These are phyloP conservation scores for Phytophthora hibernalis DNA, from an alignment of 352 stramenopile species.

Conservation along the genomic window DNA sequence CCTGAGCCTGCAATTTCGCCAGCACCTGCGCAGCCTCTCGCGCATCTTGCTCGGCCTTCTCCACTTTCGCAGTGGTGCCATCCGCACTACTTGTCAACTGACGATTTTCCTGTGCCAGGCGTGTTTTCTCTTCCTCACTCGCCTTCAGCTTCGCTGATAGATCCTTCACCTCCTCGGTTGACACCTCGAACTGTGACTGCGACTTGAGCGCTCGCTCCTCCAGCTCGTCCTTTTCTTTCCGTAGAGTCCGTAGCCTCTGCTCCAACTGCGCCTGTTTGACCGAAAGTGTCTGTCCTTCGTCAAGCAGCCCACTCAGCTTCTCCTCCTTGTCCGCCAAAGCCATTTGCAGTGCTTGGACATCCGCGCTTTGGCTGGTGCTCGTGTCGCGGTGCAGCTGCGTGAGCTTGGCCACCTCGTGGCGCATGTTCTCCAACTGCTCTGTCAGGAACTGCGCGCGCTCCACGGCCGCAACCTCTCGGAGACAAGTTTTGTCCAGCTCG, in stretches of 20 bases:
- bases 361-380: slow-evolving; percentile 45
- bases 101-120: slow-evolving; percentile 45
- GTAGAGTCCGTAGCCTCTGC: slow-evolving; percentile 66
- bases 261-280: slow-evolving; percentile 83
- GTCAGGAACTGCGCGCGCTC: slow-evolving; percentile 67
- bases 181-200: slow-evolving; percentile 60
- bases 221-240: slow-evolving; percentile 84
- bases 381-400: slow-evolving; percentile 49
- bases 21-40: slow-evolving; percentile 25
- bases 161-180: slow-evolving; percentile 57
- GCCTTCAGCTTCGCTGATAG: slow-evolving; percentile 52
- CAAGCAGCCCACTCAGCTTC: slow-evolving; percentile 69
- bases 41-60: slow-evolving; percentile 39
- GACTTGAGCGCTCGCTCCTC: slow-evolving; percentile 64
- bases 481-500: slow-evolving; percentile 78
- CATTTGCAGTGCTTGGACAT: slow-evolving; percentile 66
- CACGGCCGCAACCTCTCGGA: slow-evolving; percentile 67
- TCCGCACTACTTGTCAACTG: slow-evolving; percentile 36
- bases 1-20: slow-evolving; percentile 31
- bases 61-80: slow-evolving; percentile 35
- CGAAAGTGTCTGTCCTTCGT: slow-evolving; percentile 79
- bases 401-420: slow-evolving; percentile 63
- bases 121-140: slow-evolving; percentile 62
- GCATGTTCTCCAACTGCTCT: slow-evolving; percentile 73
- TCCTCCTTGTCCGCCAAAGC: slow-evolving; percentile 78